These are phyloP conservation scores for Tylopilus plumbeoviolaceoides DNA, from an alignment of 768 basidiomycete genomes.

Conservation along the genomic window DNA sequence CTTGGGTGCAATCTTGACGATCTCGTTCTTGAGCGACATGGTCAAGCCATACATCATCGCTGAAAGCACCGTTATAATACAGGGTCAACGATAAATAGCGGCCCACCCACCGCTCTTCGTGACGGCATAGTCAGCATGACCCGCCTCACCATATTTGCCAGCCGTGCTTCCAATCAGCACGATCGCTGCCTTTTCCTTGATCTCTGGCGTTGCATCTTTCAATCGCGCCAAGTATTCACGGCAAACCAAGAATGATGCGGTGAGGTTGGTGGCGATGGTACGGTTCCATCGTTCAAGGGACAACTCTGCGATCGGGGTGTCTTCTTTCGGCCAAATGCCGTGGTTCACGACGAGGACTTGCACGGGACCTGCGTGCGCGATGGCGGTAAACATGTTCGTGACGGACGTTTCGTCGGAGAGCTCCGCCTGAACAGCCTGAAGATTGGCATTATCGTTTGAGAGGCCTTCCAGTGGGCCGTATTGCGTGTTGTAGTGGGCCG, in stretches of 20 bases:
- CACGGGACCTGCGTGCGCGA: slow-evolving; percentile 42
- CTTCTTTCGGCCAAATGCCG: slow-evolving; percentile 44
- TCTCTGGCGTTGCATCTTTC: slow-evolving; percentile 31
- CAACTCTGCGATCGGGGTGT: slow-evolving; percentile 54
- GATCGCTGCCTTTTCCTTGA: slow-evolving; percentile 54
- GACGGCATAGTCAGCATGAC: slow-evolving; percentile 63
- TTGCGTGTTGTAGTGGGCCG: slow-evolving; percentile 67
- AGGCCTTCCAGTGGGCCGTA: slow-evolving; percentile 40
- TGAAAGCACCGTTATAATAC: slow-evolving; percentile 18
- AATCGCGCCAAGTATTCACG: slow-evolving; percentile 55
- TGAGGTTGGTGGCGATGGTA: slow-evolving; percentile 61
- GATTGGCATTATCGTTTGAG: slow-evolving; percentile 29
- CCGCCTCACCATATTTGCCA: slow-evolving; percentile 69
- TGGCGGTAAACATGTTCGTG: slow-evolving; percentile 41
- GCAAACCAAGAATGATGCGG: slow-evolving; percentile 63
- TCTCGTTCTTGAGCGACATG: slow-evolving; percentile 72
- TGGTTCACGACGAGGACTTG: slow-evolving; percentile 64
- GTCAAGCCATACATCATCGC: slow-evolving; percentile 73
- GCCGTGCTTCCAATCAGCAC: slow-evolving; percentile 68
- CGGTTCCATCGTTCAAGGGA: slow-evolving; percentile 57
- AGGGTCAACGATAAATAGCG: not conserved
- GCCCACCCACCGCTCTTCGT: slow-evolving; percentile 55
- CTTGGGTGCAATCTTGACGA: slow-evolving; percentile 66
- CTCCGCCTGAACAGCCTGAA: slow-evolving; percentile 49
- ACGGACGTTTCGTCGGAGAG: slow-evolving; percentile 57